Evolutionary conservation across 2,329 filamentous ascomycete species (phyloP).

Genomic region (Celoporthe dispersa): DNA sequence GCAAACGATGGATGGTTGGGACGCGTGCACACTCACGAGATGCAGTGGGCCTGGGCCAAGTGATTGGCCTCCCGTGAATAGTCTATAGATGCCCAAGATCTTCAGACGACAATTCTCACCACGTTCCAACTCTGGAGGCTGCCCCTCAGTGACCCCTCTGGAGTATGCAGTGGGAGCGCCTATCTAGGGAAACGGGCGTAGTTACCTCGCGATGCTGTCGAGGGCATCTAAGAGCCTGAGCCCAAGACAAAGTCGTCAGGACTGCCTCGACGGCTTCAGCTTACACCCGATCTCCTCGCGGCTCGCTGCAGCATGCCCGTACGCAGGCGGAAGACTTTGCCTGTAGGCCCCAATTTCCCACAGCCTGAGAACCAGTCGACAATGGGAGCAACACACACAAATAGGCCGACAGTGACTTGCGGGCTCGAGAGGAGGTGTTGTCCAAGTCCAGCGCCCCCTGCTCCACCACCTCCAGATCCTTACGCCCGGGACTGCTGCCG

Average conservation of each 20-base stretch:
- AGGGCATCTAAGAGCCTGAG: not conserved
- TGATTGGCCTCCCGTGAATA: not conserved
- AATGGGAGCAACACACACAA: not conserved
- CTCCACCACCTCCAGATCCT: not conserved
- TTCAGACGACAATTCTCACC: not conserved
- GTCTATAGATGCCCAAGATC: not conserved
- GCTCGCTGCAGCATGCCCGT: not conserved
- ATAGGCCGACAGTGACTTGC: no score
- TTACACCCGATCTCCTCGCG: not conserved
- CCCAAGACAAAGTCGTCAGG: not conserved
- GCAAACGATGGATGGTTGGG: not conserved
- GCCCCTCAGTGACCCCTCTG: no score
- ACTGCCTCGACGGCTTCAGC: not conserved
- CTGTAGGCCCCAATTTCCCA: not conserved
- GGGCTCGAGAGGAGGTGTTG: not conserved
- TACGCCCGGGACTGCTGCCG: not conserved
- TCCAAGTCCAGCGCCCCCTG: not conserved
- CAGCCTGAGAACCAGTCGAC: not conserved
- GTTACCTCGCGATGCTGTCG: not conserved
- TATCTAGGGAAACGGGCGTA: not conserved
- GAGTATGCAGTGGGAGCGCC: not conserved
- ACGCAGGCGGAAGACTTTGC: not conserved
- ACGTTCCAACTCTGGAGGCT: not conserved
- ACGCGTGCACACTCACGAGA: not conserved
- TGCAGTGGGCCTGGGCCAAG: not conserved